A percentile compares a stretch with the other conserved stretches of the same genome.
phyloP scores from a whole-genome alignment of 2,329 filamentous ascomycete species.

The Zymoseptoria passerinii region DNA sequence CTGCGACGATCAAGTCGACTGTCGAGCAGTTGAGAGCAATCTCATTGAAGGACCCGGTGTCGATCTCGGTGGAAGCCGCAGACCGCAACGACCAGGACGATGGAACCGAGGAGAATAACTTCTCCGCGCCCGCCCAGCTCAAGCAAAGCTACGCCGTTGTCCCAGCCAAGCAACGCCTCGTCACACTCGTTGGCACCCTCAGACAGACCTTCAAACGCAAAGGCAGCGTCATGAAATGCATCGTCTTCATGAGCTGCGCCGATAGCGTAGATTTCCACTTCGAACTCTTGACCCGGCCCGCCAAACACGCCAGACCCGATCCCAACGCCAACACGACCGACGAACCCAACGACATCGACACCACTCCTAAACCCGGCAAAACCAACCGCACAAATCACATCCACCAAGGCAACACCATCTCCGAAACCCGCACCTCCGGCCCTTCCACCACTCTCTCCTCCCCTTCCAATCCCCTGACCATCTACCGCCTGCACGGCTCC shows the following conservation, averaged over 20 bases:
- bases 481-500: constrained; percentile 87
- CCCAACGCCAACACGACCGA: constrained; percentile 17
- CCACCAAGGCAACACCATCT: constrained; percentile 34
- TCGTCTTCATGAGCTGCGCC: constrained; percentile 93
- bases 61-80: constrained; percentile 62
- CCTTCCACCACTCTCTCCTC: constrained; percentile 34
- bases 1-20: constrained; percentile 95
- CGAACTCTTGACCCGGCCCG: constrained; percentile 58
- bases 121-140: constrained; percentile 80
- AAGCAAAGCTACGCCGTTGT: constrained; percentile 86
- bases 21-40: constrained; percentile 91
- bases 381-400: constrained; percentile 30
- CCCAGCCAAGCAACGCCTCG: constrained; percentile 81
- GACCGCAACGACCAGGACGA: constrained; percentile 39
- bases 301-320: constrained; percentile 22
- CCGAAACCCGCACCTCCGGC: constrained; percentile 45
- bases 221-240: constrained; percentile 91
- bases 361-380: constrained; percentile 6
- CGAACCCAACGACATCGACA: constrained; percentile 15
- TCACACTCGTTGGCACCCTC: constrained; percentile 75
- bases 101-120: constrained; percentile 46
- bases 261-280: constrained; percentile 97
- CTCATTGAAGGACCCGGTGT: constrained; percentile 83
- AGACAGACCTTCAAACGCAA: constrained; percentile 81
- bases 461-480: constrained; percentile 64